Percentiles rank a stretch among this genome's conserved stretches.
phyloP scores from a whole-genome alignment of 441 rosid genomes.

The Bruguiera hainesii region DNA sequence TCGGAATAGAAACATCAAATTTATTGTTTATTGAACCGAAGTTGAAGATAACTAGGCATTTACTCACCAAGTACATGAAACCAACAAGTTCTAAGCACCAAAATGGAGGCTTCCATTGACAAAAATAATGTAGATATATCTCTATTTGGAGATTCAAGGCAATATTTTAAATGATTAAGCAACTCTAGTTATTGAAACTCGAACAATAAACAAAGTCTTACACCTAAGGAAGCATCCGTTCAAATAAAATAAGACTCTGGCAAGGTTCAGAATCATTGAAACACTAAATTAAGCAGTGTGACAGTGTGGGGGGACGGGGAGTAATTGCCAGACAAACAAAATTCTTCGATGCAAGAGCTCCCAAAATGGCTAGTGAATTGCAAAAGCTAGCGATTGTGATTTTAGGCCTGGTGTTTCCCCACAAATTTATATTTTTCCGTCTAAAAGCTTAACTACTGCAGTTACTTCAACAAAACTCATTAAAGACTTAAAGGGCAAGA shows the following conservation, averaged over 20 bases:
- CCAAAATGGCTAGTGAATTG: conserved; percentile 26
- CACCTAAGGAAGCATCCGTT: not conserved
- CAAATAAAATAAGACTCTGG: conserved; percentile 10
- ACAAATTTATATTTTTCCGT: not conserved
- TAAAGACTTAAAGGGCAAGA: conserved; percentile 15
- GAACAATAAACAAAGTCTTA: not conserved
- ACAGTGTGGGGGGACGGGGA: conserved; percentile 50
- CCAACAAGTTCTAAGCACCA: not conserved
- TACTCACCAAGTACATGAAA: not conserved
- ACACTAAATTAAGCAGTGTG: conserved; percentile 29
- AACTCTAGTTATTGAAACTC: conserved; percentile 63
- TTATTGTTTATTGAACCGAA: conserved; percentile 30
- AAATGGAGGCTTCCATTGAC: conserved; percentile 58
- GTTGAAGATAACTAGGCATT: not conserved
- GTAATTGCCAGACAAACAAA: conserved; percentile 53
- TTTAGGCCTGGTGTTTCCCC: not conserved
- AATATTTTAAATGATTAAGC: conserved; percentile 24
- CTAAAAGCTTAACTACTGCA: not conserved
- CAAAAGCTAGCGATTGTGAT: not conserved
- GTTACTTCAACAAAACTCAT: conserved; percentile 36
- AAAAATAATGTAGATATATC: conserved; percentile 29
- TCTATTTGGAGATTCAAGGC: conserved; percentile 16
- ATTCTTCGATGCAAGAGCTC: conserved; percentile 50
- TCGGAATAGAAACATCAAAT: conserved; percentile 68
- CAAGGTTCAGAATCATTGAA: conserved; percentile 44